A percentile compares a stretch with the other conserved stretches of the same genome.
Conservation (phyloP, 257 asterid species). For the Leonotis leonurus region DNA sequence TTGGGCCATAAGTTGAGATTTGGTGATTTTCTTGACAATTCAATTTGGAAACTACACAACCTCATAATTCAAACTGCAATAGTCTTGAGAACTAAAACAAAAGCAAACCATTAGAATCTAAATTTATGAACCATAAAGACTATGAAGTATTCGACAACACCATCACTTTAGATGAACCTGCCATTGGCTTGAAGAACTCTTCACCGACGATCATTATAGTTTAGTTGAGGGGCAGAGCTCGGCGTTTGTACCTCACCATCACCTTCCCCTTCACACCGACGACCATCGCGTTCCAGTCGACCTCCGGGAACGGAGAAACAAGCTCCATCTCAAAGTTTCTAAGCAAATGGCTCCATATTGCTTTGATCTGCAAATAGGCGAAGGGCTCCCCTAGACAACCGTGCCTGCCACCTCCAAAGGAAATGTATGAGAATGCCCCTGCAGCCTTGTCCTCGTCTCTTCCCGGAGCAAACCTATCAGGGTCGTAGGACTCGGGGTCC, state of each 20-base stretch:
- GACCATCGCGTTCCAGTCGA: constrained; percentile 57
- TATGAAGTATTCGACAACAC: neutral
- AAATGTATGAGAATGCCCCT: constrained; percentile 85
- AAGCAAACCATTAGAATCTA: neutral
- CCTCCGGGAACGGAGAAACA: constrained; percentile 49
- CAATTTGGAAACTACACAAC: neutral
- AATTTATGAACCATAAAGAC: neutral
- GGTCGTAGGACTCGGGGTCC: constrained; percentile 71
- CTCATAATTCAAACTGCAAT: constrained; percentile 11
- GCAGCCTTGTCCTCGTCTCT: constrained; percentile 93
- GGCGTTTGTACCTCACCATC: constrained; percentile 51
- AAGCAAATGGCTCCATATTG: constrained; percentile 93
- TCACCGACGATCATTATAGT: neutral
- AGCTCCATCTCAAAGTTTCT: constrained; percentile 76
- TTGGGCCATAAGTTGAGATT: too few species aligned
- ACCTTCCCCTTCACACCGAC: constrained; percentile 55
- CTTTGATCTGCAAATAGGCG: constrained; percentile 88
- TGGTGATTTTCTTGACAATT: too few species aligned
- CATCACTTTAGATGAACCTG: constrained; percentile 8
- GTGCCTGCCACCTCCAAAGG: constrained; percentile 95
- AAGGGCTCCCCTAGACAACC: constrained; percentile 96
- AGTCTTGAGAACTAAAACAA: constrained; percentile 6
- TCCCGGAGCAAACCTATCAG: constrained; percentile 75
- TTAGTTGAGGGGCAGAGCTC: constrained; percentile 21
- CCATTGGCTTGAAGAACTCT: neutral